phyloP scores from a whole-genome alignment of 1,284 basidiomycete species.

The Gastroboletus turbinatus region DNA sequence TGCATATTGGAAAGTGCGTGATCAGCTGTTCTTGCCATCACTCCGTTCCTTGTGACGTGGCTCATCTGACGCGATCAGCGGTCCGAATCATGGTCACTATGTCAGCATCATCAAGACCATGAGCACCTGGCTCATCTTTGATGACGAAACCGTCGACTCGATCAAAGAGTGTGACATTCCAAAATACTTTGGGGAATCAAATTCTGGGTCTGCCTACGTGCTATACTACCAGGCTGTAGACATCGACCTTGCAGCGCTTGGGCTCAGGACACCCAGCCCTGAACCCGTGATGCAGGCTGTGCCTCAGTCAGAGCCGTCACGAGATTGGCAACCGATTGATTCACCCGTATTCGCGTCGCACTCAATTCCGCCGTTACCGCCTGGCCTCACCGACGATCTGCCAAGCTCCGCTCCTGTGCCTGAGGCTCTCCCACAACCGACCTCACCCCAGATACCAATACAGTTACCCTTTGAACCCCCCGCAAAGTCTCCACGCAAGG shows the following conservation, averaged over 20 bases:
- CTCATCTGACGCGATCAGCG: conserved; percentile 49
- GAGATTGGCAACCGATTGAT: conserved; percentile 16
- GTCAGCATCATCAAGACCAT: conserved; percentile 90
- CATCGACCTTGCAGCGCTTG: conserved; percentile 70
- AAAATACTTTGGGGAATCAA: conserved; percentile 92
- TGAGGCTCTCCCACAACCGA: conserved; percentile 31
- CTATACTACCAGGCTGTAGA: conserved; percentile 96
- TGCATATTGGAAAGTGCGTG: conserved; percentile 94
- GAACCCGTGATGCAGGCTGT: conserved; percentile 23
- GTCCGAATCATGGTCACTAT: conserved; percentile 97
- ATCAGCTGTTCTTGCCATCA: conserved; percentile 6
- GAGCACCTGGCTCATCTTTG: conserved; percentile 89
- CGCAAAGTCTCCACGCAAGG: conserved; percentile 29
- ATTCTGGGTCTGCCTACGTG: conserved; percentile 91
- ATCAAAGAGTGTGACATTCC: conserved; percentile 89
- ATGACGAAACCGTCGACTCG: conserved; percentile 89
- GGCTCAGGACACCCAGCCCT: conserved; percentile 45
- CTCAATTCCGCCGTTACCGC: conserved; percentile 42
- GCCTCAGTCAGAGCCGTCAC: conserved; percentile 14
- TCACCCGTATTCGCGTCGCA: conserved; percentile 31
- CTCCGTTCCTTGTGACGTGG: conserved; percentile 14
- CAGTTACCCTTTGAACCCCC: conserved; percentile 14
- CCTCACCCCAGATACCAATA: conserved; percentile 19
- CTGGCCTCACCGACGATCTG: conserved; percentile 47
- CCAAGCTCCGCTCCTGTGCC: conserved; percentile 35